A percentile compares a stretch with the other conserved stretches of the same genome.
Conservation (phyloP, 2,329 filamentous ascomycete genomes). For the Colletotrichum sansevieriae region DNA sequence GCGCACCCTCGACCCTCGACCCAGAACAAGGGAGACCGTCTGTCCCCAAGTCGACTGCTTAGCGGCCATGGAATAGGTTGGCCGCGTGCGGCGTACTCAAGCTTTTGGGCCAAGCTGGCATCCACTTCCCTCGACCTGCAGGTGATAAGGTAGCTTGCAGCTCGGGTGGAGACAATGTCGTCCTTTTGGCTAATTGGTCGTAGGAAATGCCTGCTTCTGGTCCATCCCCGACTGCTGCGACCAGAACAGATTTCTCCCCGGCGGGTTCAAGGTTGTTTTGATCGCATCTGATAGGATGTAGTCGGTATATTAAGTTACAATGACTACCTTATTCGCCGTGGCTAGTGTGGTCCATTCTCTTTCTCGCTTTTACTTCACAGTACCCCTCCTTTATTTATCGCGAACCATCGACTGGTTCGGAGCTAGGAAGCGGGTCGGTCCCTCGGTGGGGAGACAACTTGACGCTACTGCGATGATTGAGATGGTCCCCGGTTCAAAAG, state of each 20-base stretch:
- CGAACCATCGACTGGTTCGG: constrained; percentile 29
- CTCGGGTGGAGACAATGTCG: constrained; percentile 12
- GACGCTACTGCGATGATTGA: constrained; percentile 5
- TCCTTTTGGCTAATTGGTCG: constrained; percentile 30
- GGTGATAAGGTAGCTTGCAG: constrained; percentile 31
- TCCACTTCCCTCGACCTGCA: constrained; percentile 32
- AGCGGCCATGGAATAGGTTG: constrained; percentile 15
- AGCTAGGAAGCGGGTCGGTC: constrained; percentile 30
- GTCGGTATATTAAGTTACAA: constrained; percentile 16
- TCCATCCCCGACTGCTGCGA: not conserved
- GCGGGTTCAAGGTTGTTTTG: not conserved
- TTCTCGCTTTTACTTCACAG: not conserved
- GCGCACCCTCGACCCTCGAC: no score
- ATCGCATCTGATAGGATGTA: constrained; percentile 20
- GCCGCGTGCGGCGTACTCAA: constrained; percentile 34
- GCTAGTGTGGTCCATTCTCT: not conserved
- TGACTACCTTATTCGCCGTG: not conserved
- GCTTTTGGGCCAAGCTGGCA: constrained; percentile 37
- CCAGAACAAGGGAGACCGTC: not conserved
- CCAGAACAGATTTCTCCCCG: not conserved
- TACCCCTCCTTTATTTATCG: constrained; percentile 41
- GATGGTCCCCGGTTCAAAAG: not conserved
- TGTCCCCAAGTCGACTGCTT: constrained; percentile 2
- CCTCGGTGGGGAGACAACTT: constrained; percentile 4
- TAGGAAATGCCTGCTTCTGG: constrained; percentile 14